Conservation (phyloP, 2,329 filamentous ascomycete species). For the Cyphellophora attinorum region DNA sequence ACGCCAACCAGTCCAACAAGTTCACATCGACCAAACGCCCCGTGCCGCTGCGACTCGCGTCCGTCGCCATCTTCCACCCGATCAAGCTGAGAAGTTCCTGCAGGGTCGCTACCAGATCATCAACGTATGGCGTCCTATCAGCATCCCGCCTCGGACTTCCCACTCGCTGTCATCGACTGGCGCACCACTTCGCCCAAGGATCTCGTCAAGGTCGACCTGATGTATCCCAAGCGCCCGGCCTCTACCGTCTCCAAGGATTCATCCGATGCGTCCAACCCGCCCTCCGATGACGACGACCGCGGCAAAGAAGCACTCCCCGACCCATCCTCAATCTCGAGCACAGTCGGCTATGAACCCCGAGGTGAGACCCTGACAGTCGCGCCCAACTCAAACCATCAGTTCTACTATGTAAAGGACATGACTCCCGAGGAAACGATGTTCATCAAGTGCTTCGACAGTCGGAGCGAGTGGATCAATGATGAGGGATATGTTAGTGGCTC, state of each 20-base stretch:
- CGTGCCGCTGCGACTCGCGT: conserved; percentile 52
- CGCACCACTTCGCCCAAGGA: conserved; percentile 47
- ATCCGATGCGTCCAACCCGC: conserved; percentile 27
- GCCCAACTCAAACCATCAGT: conserved; percentile 48
- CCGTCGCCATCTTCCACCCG: conserved; percentile 46
- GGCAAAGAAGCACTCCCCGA: conserved; percentile 50
- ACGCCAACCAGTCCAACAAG: conserved; percentile 57
- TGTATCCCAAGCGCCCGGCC: conserved; percentile 52
- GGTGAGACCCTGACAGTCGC: conserved; percentile 55
- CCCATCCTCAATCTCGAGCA: conserved; percentile 34
- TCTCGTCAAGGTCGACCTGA: conserved; percentile 50
- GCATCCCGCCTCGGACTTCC: conserved; percentile 55
- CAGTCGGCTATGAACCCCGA: conserved; percentile 51
- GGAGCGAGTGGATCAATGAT: conserved; percentile 21
- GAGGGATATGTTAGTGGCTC: neutral
- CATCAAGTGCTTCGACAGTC: conserved; percentile 48
- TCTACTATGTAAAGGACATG: conserved; percentile 62
- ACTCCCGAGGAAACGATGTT: conserved; percentile 45
- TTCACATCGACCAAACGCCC: conserved; percentile 65
- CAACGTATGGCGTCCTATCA: conserved; percentile 63
- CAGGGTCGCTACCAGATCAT: conserved; percentile 55
- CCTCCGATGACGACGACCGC: conserved; percentile 41
- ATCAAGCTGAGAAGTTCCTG: conserved; percentile 48
- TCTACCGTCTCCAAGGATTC: conserved; percentile 47
- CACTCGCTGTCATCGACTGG: conserved; percentile 60